Evolutionary conservation across 176 grass and related monocot species (phyloP).

Genomic region (Calamus simplicifolius): DNA sequence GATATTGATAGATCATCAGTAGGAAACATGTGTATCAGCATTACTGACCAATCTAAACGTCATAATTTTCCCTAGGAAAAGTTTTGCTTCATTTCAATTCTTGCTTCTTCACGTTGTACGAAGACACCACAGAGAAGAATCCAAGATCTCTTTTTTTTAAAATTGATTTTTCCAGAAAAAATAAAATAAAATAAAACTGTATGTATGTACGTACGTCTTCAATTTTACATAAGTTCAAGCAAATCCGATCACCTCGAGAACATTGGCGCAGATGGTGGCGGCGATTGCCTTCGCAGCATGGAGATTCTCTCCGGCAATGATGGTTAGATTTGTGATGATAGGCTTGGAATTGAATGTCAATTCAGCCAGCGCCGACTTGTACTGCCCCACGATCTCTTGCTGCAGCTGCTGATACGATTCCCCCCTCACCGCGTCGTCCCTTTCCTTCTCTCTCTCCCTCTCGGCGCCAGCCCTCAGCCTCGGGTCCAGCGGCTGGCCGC

Average conservation of each 20-base stretch:
- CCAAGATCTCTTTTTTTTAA: no score
- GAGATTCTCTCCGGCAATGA: conserved; percentile 1
- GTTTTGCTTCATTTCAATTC: no score
- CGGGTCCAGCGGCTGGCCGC: conserved; percentile 1
- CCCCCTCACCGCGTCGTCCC: conserved; percentile 3
- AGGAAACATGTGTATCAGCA: no score
- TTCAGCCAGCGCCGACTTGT: conserved; percentile 55
- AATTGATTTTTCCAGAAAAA: no score
- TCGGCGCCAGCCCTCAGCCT: conserved; percentile 1
- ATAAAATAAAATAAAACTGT: no score
- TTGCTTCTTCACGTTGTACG: no score
- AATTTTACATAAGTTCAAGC: neutral
- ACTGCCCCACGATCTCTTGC: conserved; percentile 83
- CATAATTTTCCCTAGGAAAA: no score
- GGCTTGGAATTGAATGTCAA: conserved; percentile 3
- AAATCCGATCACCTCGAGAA: conserved; percentile 79
- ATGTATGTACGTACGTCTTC: neutral
- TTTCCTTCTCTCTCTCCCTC: conserved; percentile 4
- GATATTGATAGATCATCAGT: no score
- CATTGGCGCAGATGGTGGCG: conserved; percentile 68
- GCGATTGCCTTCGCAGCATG: neutral
- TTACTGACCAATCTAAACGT: no score
- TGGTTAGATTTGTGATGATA: conserved; percentile 2
- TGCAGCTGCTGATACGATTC: conserved; percentile 20
- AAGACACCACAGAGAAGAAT: no score